Evolutionary conservation across 768 basidiomycete species (phyloP), one percentile per base, ranked within the genome.

Genomic region (Mycena galericulata): DNA sequence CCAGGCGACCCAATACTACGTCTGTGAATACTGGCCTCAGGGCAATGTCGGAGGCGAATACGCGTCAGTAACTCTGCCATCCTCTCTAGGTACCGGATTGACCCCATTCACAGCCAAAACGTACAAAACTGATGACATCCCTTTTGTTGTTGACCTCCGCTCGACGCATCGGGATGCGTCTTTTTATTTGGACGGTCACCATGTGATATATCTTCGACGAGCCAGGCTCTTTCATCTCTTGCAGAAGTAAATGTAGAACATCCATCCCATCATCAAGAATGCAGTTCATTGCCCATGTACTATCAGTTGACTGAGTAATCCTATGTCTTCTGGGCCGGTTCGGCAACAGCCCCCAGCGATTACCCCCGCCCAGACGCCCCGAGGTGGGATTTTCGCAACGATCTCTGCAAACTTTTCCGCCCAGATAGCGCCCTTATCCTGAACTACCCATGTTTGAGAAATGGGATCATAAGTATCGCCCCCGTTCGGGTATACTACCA

Each of bases 401-500:
- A 67, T 49, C 17, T 38, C 34, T 2, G 18, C 36, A 9, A 68
- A 27, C 40, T 62, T 29, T 22, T 68, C 63, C 9, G 46, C 67
- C 71, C 70, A 71, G 8, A 61, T 36, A 20, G 41, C 43, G 1
- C 40, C 22, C 40, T 34, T 60, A 14, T 70, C 65, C 15, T 66
- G 58, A 24, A 55, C 66, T 20, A 57, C 45, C 89, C 90, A 92
- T 20, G 79, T 79, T 60, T 82, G 77, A 8, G 81, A 81, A 27
- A 75, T 67, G 17, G 81, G 74, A 74, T 90, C 85, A 72, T 89
- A 93, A 0, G 81, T 74, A 51, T 87, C 84, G 38, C 88, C 89
- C 9, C 89, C 89, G 71, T 94, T 92, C 7, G 94, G 93, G 73
- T 94, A 92, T 26, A 95, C 69, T 7, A 93, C 84, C 12, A 95